phyloP scores from a whole-genome alignment of 169 alveolate genomes.

The Plasmodium billcollinsi region DNA sequence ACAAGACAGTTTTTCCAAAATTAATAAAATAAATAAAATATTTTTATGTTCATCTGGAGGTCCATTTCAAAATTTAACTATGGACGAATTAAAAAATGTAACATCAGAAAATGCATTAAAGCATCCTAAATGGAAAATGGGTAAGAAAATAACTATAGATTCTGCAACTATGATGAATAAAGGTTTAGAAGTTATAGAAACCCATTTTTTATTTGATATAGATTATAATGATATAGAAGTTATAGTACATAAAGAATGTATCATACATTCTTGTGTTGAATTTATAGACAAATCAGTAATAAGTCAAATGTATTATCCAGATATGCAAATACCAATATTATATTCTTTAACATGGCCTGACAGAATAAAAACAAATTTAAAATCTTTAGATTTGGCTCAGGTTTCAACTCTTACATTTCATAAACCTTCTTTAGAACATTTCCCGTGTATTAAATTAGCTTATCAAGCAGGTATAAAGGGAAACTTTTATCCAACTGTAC shows the following conservation, averaged over 20 bases:
- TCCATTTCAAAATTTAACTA: constrained; percentile 79
- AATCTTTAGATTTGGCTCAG: constrained; percentile 77
- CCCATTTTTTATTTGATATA: constrained; percentile 88
- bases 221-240: constrained; percentile 83
- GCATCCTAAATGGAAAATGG: constrained; percentile 92
- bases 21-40: constrained; percentile 77
- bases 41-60: constrained; percentile 86
- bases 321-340: constrained; percentile 89
- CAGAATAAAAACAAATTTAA: constrained; percentile 60
- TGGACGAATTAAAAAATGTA: constrained; percentile 69
- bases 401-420: constrained; percentile 79
- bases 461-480: constrained; percentile 88
- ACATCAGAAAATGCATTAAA: constrained; percentile 77
- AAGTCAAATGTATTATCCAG: constrained; percentile 89
- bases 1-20: constrained; percentile 48
- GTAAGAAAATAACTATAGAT: constrained; percentile 90
- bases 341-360: constrained; percentile 85
- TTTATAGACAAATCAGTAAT: constrained; percentile 87
- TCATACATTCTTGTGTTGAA: constrained; percentile 89
- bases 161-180: constrained; percentile 92
- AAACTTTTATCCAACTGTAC: constrained; percentile 88
- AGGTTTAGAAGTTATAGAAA: constrained; percentile 90
- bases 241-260: constrained; percentile 88
- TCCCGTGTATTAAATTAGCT: constrained; percentile 88
- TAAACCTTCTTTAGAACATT: constrained; percentile 81